Percentiles rank a stretch among this genome's conserved stretches.
phyloP scores from a whole-genome alignment of 805 yeast species.

The Metschnikowia kofuensis region DNA sequence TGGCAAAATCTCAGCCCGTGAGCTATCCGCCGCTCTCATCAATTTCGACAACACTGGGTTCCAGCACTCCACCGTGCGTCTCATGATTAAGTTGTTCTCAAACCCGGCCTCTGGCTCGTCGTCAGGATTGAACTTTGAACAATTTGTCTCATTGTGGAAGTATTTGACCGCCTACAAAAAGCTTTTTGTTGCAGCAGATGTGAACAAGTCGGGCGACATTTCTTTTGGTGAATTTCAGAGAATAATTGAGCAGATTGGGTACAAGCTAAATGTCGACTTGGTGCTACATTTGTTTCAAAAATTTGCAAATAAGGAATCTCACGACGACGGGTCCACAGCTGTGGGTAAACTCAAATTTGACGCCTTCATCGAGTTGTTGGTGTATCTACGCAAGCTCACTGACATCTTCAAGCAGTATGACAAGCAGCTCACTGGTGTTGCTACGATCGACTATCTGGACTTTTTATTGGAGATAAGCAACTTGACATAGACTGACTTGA shows the following conservation, averaged over 20 bases:
- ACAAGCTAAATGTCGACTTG: conserved; percentile 54
- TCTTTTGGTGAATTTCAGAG: conserved; percentile 64
- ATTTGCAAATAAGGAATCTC: conserved; percentile 42
- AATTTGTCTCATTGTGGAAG: conserved; percentile 67
- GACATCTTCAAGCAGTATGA: conserved; percentile 78
- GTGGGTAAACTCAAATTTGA: conserved; percentile 64
- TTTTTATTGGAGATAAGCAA: conserved; percentile 54
- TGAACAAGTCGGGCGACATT: conserved; percentile 55
- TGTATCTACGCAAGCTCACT: conserved; percentile 72
- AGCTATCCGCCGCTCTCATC: conserved; percentile 54
- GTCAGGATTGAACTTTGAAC: conserved; percentile 46
- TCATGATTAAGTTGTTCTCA: conserved; percentile 65
- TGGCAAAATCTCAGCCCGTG: conserved; percentile 55
- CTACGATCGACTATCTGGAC: conserved; percentile 62
- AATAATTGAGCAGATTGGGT: conserved; percentile 64
- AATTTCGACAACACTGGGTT: conserved; percentile 66
- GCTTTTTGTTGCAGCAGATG: conserved; percentile 59
- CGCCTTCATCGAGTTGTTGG: conserved; percentile 75
- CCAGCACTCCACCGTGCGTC: conserved; percentile 53
- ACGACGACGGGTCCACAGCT: conserved; percentile 21
- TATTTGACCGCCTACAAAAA: conserved; percentile 65
- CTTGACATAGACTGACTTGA: conserved; percentile 13
- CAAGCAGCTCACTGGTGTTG: conserved; percentile 68
- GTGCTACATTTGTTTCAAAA: conserved; percentile 56
- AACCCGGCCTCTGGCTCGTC: conserved; percentile 20